Conservation (phyloP, 441 rosid genomes). For the Euphorbia celastroides region DNA sequence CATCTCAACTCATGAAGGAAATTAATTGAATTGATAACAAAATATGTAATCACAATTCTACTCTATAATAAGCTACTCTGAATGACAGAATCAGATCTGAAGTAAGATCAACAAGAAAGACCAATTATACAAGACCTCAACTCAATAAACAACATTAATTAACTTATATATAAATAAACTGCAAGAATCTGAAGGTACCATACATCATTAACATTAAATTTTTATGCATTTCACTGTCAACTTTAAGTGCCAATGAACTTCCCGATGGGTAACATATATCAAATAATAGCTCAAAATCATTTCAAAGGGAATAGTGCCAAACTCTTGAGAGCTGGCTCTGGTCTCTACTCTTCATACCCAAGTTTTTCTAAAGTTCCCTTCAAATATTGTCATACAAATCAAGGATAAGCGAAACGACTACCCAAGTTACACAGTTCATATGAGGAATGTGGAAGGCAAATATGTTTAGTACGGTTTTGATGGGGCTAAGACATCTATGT, state of each 20-base stretch:
- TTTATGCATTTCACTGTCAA: too few relatives aligned
- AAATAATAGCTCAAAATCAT: not conserved
- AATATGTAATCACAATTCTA: not conserved
- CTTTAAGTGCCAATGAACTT: too few relatives aligned
- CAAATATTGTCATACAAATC: not conserved
- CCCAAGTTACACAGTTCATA: slow-evolving; percentile 7
- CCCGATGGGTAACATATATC: too few relatives aligned
- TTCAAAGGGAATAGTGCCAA: not conserved
- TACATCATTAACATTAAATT: too few relatives aligned
- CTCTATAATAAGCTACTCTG: too few relatives aligned
- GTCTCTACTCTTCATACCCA: too few relatives aligned
- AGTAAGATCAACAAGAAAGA: not conserved
- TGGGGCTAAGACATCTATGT: not conserved
- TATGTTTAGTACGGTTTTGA: not conserved
- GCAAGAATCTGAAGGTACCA: too few relatives aligned
- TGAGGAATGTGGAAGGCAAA: slow-evolving; percentile 9
- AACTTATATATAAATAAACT: too few relatives aligned
- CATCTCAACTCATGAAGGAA: not conserved
- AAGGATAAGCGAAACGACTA: not conserved
- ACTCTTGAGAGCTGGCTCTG: not conserved
- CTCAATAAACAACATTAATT: not conserved
- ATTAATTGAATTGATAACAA: not conserved
- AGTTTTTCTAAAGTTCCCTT: not conserved
- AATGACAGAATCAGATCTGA: not conserved
- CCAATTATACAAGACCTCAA: not conserved